Evolutionary conservation across 2,329 filamentous ascomycete species (phyloP).

Genomic region (Acrocalymma vagum): DNA sequence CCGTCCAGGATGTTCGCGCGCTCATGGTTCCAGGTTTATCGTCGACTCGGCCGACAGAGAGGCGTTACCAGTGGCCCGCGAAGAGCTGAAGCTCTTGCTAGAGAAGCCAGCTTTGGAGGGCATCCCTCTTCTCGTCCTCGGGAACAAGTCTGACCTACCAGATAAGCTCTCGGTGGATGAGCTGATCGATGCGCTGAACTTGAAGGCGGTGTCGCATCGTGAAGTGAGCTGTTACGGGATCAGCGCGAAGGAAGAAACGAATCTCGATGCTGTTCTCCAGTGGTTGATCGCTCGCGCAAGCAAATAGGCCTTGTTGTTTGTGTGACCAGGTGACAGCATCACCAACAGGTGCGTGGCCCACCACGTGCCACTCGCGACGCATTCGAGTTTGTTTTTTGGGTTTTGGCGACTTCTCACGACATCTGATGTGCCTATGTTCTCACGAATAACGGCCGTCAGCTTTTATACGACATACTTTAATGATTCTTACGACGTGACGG

Average conservation of each 20-base stretch:
- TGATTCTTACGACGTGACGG: slow-evolving; percentile 62
- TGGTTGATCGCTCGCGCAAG: slow-evolving; percentile 92
- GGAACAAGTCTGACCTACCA: slow-evolving; percentile 97
- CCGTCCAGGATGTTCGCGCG: slow-evolving; percentile 19
- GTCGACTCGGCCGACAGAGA: slow-evolving; percentile 91
- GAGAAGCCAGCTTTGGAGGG: slow-evolving; percentile 83
- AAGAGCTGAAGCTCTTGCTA: slow-evolving; percentile 91
- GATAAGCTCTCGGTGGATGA: slow-evolving; percentile 92
- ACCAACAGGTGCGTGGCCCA: slow-evolving; percentile 21
- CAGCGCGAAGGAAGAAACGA: slow-evolving; percentile 98
- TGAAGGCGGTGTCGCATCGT: slow-evolving; percentile 87
- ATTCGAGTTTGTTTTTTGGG: slow-evolving; percentile 27
- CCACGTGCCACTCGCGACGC: slow-evolving; percentile 31
- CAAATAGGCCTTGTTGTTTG: slow-evolving; percentile 36
- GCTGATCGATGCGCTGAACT: slow-evolving; percentile 88
- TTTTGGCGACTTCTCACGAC: slow-evolving; percentile 39
- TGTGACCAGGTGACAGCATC: slow-evolving; percentile 30
- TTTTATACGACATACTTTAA: slow-evolving; percentile 56
- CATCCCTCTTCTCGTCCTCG: slow-evolving; percentile 91
- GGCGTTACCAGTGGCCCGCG: slow-evolving; percentile 82
- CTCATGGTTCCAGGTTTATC: slow-evolving; percentile 73
- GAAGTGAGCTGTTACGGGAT: slow-evolving; percentile 99
- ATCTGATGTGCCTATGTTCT: slow-evolving; percentile 46
- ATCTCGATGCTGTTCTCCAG: slow-evolving; percentile 94
- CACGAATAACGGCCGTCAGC: slow-evolving; percentile 45